phyloP scores from a whole-genome alignment of 2,329 filamentous ascomycete species.

The Fusarium udum region DNA sequence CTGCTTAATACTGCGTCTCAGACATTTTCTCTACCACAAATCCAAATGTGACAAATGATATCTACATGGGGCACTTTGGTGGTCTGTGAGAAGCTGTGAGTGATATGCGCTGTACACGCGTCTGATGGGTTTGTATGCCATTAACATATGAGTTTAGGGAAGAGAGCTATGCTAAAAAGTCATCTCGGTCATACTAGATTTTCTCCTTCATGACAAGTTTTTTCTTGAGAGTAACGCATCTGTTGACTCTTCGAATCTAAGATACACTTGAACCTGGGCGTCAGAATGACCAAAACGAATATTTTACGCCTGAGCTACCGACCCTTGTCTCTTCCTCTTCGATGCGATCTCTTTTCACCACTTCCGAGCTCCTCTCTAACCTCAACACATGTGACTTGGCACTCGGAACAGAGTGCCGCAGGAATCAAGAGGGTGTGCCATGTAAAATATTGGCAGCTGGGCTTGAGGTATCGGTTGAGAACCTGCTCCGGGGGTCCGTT shows the following conservation, averaged over 20 bases:
- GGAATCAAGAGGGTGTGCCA: constrained; percentile 37
- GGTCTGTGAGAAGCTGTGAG: neutral
- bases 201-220: neutral
- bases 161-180: neutral
- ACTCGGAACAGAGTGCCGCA: constrained; percentile 22
- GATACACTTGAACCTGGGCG: neutral
- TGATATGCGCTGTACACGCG: neutral
- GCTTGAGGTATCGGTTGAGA: constrained; percentile 41
- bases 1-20: neutral
- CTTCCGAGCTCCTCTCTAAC: neutral
- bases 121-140: neutral
- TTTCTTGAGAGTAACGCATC: neutral
- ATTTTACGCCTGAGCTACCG: neutral
- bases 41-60: neutral
- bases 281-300: neutral
- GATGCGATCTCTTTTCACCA: constrained; percentile 6
- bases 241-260: neutral
- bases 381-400: constrained; percentile 22
- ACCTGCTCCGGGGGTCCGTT: constrained; percentile 42
- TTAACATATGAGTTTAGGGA: neutral
- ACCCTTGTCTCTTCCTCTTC: neutral
- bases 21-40: neutral
- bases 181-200: neutral
- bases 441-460: constrained; percentile 35
- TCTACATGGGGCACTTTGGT: neutral